Evolutionary conservation across 2,329 filamentous ascomycete genomes (phyloP).

Genomic region (Monascus ruber): DNA sequence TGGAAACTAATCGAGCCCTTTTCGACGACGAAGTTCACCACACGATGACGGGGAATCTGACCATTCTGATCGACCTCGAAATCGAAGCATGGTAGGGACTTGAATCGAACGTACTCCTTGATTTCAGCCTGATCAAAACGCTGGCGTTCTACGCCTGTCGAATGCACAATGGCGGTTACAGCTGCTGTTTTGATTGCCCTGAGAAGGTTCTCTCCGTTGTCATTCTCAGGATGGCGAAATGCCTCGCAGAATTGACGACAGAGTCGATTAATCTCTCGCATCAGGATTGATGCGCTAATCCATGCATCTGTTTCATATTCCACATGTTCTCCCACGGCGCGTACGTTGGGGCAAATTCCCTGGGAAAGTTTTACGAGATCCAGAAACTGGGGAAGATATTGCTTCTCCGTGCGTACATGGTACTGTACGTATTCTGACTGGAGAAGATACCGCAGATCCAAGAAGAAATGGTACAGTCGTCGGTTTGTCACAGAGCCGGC

Average conservation of each 20-base stretch:
- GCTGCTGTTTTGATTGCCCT: slow-evolving; percentile 56
- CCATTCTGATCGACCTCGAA: slow-evolving; percentile 49
- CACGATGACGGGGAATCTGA: slow-evolving; percentile 45
- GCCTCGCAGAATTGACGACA: slow-evolving; percentile 81
- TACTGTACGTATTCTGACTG: slow-evolving; percentile 80
- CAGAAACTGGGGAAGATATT: slow-evolving; percentile 87
- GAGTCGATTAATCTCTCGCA: slow-evolving; percentile 85
- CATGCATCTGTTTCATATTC: slow-evolving; percentile 97
- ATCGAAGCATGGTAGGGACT: slow-evolving; percentile 64
- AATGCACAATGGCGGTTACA: slow-evolving; percentile 77
- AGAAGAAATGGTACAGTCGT: slow-evolving; percentile 94
- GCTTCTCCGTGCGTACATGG: slow-evolving; percentile 66
- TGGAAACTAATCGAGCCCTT: slow-evolving; percentile 92
- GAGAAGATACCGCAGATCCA: slow-evolving; percentile 85
- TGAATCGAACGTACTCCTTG: slow-evolving; percentile 76
- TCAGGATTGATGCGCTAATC: slow-evolving; percentile 92
- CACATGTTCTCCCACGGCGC: slow-evolving; percentile 87
- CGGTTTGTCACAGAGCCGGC: slow-evolving; percentile 89
- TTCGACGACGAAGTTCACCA: slow-evolving; percentile 82
- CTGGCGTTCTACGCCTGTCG: slow-evolving; percentile 74
- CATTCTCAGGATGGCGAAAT: slow-evolving; percentile 58
- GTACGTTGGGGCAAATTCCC: slow-evolving; percentile 87
- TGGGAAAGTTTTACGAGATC: slow-evolving; percentile 94
- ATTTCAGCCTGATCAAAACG: slow-evolving; percentile 81
- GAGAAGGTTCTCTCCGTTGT: slow-evolving; percentile 58